phyloP scores from a whole-genome alignment of 2,329 filamentous ascomycete genomes.

The Paraphaeosphaeria sporulosa region DNA sequence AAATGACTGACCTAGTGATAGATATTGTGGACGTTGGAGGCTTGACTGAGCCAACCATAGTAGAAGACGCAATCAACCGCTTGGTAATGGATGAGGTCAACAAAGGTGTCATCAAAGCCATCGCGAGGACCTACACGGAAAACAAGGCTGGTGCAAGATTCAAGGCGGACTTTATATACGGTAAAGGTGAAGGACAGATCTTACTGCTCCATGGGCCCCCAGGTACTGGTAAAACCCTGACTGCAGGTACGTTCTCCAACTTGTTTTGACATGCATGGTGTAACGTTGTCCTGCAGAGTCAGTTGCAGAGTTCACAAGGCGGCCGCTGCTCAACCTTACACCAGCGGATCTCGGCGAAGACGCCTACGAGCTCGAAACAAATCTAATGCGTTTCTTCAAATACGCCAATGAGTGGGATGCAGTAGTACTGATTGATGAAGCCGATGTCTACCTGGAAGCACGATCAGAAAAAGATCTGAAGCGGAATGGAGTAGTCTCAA shows the following conservation, averaged over 20 bases:
- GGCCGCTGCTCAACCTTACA: constrained; percentile 31
- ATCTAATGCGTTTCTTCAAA: constrained; percentile 24
- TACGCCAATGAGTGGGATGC: constrained; percentile 31
- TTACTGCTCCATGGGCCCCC: constrained; percentile 79
- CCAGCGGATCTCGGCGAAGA: constrained; percentile 28
- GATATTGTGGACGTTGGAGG: constrained; percentile 14
- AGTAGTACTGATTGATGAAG: constrained; percentile 46
- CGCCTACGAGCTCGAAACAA: constrained; percentile 18
- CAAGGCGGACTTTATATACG: constrained; percentile 17
- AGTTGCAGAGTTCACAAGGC: constrained; percentile 30
- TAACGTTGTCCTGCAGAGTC: constrained; percentile 21
- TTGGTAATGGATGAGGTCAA: constrained; percentile 17
- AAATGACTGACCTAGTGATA: background rate
- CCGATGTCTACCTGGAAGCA: constrained; percentile 48
- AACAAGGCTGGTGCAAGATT: constrained; percentile 1
- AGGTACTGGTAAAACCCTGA: constrained; percentile 91
- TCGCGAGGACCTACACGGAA: constrained; percentile 16
- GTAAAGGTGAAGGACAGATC: constrained; percentile 43
- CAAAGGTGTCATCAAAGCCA: constrained; percentile 21
- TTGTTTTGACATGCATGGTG: background rate
- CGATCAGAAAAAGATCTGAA: constrained; percentile 37
- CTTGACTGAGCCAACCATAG: constrained; percentile 11
- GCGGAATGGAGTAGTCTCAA: constrained; percentile 42
- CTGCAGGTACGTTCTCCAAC: constrained; percentile 34
- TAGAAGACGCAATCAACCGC: constrained; percentile 9